Evolutionary conservation across 192 early-diverging fungal species (phyloP), one percentile per base, ranked within the genome.

Genomic region (Coemansia sp.): DNA sequence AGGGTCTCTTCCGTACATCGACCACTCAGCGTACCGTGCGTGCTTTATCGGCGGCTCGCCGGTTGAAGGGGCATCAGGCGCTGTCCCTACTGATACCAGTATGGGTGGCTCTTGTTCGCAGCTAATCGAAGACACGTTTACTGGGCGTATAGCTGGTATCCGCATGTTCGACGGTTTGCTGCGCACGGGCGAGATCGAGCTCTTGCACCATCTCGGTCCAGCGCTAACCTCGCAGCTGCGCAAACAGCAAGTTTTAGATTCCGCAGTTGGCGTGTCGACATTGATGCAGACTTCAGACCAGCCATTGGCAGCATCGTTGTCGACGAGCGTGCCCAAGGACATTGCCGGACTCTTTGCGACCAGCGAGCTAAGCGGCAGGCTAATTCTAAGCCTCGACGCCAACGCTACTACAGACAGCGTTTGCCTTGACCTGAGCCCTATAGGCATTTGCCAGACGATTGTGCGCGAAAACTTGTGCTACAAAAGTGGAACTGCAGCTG

Each of bases 81-180:
- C 54, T 11, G 54, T 38, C 9, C n/a, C 44, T 40, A 24, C 11
- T 27, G 22, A 25, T 3, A 25, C 16, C 42, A 7, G 16, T 19
- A n/a, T 7, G 6, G 19, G 42, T 8, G 21, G 2, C 3, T 14
- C 10, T 4, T 8, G 28, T 12, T 27, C 16, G 8, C 52, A 29
- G 28, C 14, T 29, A 1, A 46, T 53, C 6, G 12, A 33, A 6
- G 19, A 2, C 14, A 9, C 58, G 21, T 73, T 73, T 40, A 40
- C 47, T 0, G 72, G 72, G 1, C 56, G 49, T 16, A 64, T 74
- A 2, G 22, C 65, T 22, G 54, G 42, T 22, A 52, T 74, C 5
- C 72, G 72, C 23, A 68, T 74, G 72, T 68, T 74, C 32, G 72
- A 74, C 40, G 72, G 72, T 24, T 14, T 57, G 7, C 27, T 74